Evolutionary conservation across 1,139 yeast genomes (phyloP), one percentile per base, ranked within the genome.

Genomic region (Trichomonascaceae sp.): DNA sequence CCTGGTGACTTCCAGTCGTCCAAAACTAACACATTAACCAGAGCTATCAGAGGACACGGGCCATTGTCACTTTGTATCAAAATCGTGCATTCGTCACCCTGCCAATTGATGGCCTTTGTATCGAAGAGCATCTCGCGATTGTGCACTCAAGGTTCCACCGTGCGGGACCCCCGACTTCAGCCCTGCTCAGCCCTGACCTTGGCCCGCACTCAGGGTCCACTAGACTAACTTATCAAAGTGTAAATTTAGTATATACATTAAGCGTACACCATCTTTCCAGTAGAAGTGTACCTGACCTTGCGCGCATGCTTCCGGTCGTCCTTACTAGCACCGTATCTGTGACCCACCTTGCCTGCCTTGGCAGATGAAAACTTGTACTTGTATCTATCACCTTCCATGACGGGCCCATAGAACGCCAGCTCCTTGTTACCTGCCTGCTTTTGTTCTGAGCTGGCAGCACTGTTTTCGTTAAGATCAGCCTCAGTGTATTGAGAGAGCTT

Each of bases 281-380:
- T 64, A 43, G 74, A 71, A 52, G 79, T 77, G 57, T 71, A 85
- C 6, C 77, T 80, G 49, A 84, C 71, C 51, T 73, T 74, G 57
- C 96, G 74, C 54, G 82, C 79, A 55, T 77, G 81, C 69, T 79
- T 82, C 51, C 74, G 76, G 59, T 87, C 96, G 63, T 95, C 82
- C 50, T 79, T 69, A 22, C 85, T 72, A 29, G 87, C 84, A 60
- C 97, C 97, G 52, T 89, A 89, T 54, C 97, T 76, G 69, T 62
- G 74, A 36, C 97, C 98, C 38, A 84, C 89, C 38, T 74, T 64
- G 27, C 96, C 96, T 30, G 78, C 81, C 48, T 69, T 73, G 36
- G 84, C 78, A 45, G 74, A 67, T 13, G 80, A 76, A 59, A 87
- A 85, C 51, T 73, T 74, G 65, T 80, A 81, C 34, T 67, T 67